Evolutionary conservation across 495 filamentous ascomycete genomes (phyloP), one percentile per base, ranked within the genome.

Genomic region (Physcia stellaris): DNA sequence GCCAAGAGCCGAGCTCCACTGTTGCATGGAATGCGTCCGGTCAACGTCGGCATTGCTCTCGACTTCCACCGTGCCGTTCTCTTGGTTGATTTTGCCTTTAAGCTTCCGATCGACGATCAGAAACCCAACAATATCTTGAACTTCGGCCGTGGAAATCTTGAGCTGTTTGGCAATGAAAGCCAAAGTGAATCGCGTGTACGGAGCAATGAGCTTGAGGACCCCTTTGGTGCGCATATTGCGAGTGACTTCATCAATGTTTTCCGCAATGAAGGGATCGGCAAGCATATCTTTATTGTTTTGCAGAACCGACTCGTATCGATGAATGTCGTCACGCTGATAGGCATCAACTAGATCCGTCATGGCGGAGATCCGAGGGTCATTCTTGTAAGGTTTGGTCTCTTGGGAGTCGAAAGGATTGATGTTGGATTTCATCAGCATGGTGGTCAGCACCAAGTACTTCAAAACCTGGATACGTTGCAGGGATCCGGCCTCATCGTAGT

Each of bases 321-420:
- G 80, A 48, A 96, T 93, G 53, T 98, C 92, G 53, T 96, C 86
- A 18, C 81, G 75, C 58, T 98, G 90, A 61, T 92, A 98, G 1
- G 90, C 86, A 51, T 96, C 85, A 3, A 98, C 90, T 2, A 98
- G 70, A 42, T 94, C 82, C 1, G 88, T 96, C 90, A 98, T 98
- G 43, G 85, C 86, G 5, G 83, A 78, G 49, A 98, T 95, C 27
- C 87, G 80, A 11, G 84, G 83, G 55, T 98, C 88, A 47, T 81
- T 88, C 59, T 84, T 86, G 68, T 98, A 98, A 0, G 90, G 88
- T 61, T 98, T 96, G n/a, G 87, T 96, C 61, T 98, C 92, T 59
- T 94, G 90, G 22, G 86, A 94, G 57, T 98, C 87, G 59, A 98
- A 98, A 0, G 90, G 92, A 55, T 96, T 96, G 74, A 98, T 98